Evolutionary conservation across 441 rosid species (phyloP), one percentile per base, ranked within the genome.

Genomic region (Populus hybrid): DNA sequence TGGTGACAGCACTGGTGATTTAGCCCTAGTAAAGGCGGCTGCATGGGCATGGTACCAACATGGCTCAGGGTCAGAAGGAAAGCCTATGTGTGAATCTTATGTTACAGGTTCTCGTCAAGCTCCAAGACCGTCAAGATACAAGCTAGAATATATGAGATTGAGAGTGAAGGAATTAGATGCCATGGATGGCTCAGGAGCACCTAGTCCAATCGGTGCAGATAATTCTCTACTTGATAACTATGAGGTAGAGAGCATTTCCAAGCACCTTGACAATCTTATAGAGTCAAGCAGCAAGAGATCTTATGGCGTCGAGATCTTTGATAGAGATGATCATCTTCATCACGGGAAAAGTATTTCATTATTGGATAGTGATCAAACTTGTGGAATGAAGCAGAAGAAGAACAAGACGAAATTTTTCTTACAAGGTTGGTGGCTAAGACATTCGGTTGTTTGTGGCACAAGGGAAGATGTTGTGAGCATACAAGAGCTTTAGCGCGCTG

Each of bases 21-120:
- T 89, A 21, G 85, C 86, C 10, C 24, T 76, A 21, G 86, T 82
- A 38, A 94, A 90, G 77, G 96, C 98, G 3, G 98, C 98, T 34
- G 98, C 95, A 59, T 94, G 98, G 98, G 95, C 95, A 30, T 94
- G 98, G 98, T 86, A 86, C 74, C 89, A 90, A 72, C 94, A 69
- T 6, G 85, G 90, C 19, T 82, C 92, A 0, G 84, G 89, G 21
- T 85, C 91, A 3, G 86, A 87, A 16, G 84, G 86, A 7, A 87
- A 84, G 72, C 82, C 84, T 0, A 78, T 80, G 69, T 63, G 68
- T 3, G 92, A 90, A 76, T 80, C 83, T 4, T 79, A 81, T 24
- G 38, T 78, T 71, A 74, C 81, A 3, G 71, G 72, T 74, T 46
- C 74, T 42, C 72, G 7, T 36, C 82, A 65, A 69, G 70, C 75